These are phyloP conservation scores for Alternaria gansuensis DNA, from an alignment of 2,329 filamentous ascomycete species.

Conservation along the genomic window DNA sequence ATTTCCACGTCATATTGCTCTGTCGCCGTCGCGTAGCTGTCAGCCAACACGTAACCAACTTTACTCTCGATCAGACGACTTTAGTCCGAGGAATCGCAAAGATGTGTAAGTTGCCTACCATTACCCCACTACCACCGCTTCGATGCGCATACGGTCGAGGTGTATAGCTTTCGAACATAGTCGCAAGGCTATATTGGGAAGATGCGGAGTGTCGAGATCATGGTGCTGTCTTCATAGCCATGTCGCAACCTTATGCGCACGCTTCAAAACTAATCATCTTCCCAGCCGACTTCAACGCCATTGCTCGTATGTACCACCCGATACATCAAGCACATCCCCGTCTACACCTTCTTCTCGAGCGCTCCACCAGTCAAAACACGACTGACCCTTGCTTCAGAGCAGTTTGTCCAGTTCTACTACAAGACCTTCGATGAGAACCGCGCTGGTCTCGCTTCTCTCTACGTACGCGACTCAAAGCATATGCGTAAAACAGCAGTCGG, in stretches of 20 bases:
- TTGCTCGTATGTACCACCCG: constrained; percentile 22
- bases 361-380: constrained; percentile 3
- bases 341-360: not conserved
- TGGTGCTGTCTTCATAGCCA: not conserved
- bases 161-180: not conserved
- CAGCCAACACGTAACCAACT: not conserved
- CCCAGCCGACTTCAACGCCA: constrained; percentile 26
- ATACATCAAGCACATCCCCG: not conserved
- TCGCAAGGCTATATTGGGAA: not conserved
- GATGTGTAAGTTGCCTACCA: constrained; percentile 23
- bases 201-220: not conserved
- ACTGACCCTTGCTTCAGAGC: constrained; percentile 63
- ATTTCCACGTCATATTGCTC: constrained; percentile 16
- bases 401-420: constrained; percentile 94
- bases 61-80: not conserved
- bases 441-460: constrained; percentile 71
- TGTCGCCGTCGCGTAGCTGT: constrained; percentile 20
- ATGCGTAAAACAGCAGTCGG: constrained; percentile 1
- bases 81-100: constrained; percentile 12
- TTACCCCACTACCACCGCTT: constrained; percentile 19
- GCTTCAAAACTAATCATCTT: constrained; percentile 7
- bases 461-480: constrained; percentile 67
- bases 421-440: constrained; percentile 81
- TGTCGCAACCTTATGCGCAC: not conserved
- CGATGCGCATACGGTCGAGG: constrained; percentile 12